Base-by-base conservation (phyloP, 228 moss, liverwort and hornwort species). In the Sphagnum magellanicum region DNA sequence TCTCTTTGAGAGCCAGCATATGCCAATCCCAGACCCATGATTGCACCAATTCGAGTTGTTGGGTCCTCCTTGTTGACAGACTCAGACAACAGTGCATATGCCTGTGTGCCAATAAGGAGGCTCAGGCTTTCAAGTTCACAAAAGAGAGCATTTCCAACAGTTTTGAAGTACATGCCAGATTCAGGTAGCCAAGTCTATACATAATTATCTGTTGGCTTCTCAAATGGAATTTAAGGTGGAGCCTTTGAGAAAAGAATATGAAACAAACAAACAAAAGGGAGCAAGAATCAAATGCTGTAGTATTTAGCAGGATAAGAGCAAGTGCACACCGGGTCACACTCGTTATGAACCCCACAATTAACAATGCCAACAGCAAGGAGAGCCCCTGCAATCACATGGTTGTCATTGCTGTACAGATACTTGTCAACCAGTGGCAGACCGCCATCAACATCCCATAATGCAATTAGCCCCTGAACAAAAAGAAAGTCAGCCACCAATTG, bases 1-100 rank as follows among this genome's bases (percentile, higher is more conserved):
- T 91, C 89, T 69, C 90, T 98, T 49, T 91, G 91, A 67, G 93
- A 90, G n/a, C 98, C 94, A 71, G 98, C 98, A 76, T 98, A 98
- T 47, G 98, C 98, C 67, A 98, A 86, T 63, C 93, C 93, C 75
- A 98, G 98, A 73, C 93, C 93, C 92, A 98, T 87, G 61, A 98
- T 98, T 49, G 98, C 93, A 64, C 98, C 98, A 67, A 98, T 98
- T 48, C 93, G 89, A 73, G 86, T 84, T 53, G 87, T 87, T 13
- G 91, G 73, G 66, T 94, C 94, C 63, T 93, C 93, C 82, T 98
- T 98, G 68, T 74, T 90, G 15, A 89, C 85, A 60, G 79, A 92
- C 58, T 98, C 98, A 53, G 66, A 90, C 50, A 94, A 81, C 65
- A 98, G 92, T 63, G 98, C 98, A 83, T 87, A 89, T 58, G 94